A percentile compares a stretch with the other conserved stretches of the same genome.
These are phyloP conservation scores for Suhomyces choctaworum DNA, from an alignment of 1,139 yeast species.

Conservation along the genomic window DNA sequence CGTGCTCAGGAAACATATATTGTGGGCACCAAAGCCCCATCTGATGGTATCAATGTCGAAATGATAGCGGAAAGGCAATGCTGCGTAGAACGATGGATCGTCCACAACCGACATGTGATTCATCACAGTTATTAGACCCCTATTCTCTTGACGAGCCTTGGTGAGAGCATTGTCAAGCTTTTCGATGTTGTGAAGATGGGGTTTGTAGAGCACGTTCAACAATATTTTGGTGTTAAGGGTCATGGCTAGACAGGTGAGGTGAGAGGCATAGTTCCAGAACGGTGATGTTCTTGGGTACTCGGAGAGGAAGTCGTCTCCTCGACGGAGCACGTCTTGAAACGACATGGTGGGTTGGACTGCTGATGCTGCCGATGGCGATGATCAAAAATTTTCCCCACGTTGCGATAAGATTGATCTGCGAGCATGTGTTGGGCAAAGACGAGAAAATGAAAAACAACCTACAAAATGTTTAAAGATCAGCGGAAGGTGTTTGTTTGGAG, in stretches of 20 bases:
- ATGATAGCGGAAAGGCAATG: conserved; percentile 72
- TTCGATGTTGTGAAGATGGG: conserved; percentile 60
- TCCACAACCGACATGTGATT: conserved; percentile 94
- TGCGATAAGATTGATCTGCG: conserved; percentile 1
- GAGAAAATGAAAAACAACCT: too few relatives aligned
- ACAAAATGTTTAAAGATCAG: too few relatives aligned
- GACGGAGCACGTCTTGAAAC: conserved; percentile 62
- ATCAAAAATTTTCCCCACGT: conserved; percentile 8
- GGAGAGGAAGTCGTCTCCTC: conserved; percentile 73
- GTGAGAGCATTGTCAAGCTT: conserved; percentile 63
- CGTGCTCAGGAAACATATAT: conserved; percentile 73
- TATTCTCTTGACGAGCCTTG: conserved; percentile 61
- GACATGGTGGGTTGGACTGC: conserved; percentile 51
- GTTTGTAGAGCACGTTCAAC: conserved; percentile 60
- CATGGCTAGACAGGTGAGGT: conserved; percentile 67
- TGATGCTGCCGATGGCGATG: not conserved
- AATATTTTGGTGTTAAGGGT: conserved; percentile 66
- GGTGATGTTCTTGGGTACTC: conserved; percentile 59
- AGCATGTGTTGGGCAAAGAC: too few relatives aligned
- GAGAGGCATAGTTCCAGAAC: conserved; percentile 69
- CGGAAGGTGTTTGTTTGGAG: too few relatives aligned
- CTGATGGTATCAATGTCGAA: conserved; percentile 66
- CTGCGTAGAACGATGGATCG: conserved; percentile 90
- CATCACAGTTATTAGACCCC: conserved; percentile 86
- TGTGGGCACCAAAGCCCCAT: conserved; percentile 95